Percentiles rank a stretch among this genome's conserved stretches.
phyloP scores from a whole-genome alignment of 352 stramenopile species.

The Globisporangium nagaii region DNA sequence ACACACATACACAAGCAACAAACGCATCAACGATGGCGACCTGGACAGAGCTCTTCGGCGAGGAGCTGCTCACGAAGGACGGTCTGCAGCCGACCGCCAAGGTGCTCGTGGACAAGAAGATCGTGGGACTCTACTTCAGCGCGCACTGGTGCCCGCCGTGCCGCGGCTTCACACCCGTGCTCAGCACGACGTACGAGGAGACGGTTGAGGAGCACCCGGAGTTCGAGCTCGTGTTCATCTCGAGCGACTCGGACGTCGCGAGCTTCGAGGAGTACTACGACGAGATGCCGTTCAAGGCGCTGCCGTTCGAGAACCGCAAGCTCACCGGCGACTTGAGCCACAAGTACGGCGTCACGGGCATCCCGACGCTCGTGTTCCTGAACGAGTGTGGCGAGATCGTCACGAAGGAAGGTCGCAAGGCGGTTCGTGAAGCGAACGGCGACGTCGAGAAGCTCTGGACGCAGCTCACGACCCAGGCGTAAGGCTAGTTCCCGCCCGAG shows the following conservation, averaged over 20 bases:
- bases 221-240: conserved; percentile 65
- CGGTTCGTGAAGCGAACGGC: conserved; percentile 59
- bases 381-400: conserved; percentile 78
- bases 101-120: conserved; percentile 22
- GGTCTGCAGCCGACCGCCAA: conserved; percentile 10
- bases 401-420: conserved; percentile 61
- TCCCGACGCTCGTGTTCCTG: conserved; percentile 78
- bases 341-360: conserved; percentile 69
- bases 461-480: conserved; percentile 10
- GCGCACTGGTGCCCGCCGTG: conserved; percentile 83
- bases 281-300: conserved; percentile 69
- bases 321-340: conserved; percentile 42
- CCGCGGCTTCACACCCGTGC: conserved; percentile 71
- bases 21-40: background rate
- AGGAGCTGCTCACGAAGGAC: conserved; percentile 13
- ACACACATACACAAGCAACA: background rate
- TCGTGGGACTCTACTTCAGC: conserved; percentile 79
- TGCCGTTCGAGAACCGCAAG: conserved; percentile 68
- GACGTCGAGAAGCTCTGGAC: conserved; percentile 10
- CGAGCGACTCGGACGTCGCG: conserved; percentile 26
- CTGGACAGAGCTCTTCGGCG: conserved; percentile 14
- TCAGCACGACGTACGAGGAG: conserved; percentile 57
- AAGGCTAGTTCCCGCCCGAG: too few relatives aligned
- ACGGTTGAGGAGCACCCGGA: conserved; percentile 31
- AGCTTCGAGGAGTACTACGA: conserved; percentile 74